A percentile compares a stretch with the other conserved stretches of the same genome.
Evolutionary conservation across 495 filamentous ascomycete species (phyloP).

Genomic region (Xylaria longipes): DNA sequence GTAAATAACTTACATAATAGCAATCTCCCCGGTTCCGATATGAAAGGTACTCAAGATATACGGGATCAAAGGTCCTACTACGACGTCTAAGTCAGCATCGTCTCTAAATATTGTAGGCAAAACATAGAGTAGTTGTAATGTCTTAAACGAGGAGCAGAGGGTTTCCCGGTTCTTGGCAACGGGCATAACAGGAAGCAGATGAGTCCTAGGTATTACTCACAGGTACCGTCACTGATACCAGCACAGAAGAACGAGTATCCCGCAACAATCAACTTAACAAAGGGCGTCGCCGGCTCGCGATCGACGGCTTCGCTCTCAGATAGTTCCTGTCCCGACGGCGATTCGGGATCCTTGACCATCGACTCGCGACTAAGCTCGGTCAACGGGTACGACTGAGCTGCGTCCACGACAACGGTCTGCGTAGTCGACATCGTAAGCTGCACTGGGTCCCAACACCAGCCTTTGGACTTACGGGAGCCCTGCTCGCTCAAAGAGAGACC

Average conservation of each 20-base stretch:
- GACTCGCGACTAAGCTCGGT: constrained; percentile 31
- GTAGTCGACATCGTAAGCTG: constrained; percentile 31
- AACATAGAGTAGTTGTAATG: not conserved
- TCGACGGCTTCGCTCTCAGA: constrained; percentile 23
- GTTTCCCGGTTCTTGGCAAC: not conserved
- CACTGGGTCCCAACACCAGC: not conserved
- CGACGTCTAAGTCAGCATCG: not conserved
- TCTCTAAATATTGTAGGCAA: not conserved
- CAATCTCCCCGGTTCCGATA: constrained; percentile 56
- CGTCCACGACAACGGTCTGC: constrained; percentile 28
- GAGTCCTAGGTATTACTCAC: constrained; percentile 12
- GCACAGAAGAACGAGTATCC: constrained; percentile 61
- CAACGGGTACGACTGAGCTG: constrained; percentile 30
- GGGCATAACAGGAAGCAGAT: not conserved
- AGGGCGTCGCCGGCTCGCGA: constrained; percentile 31
- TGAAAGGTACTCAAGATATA: constrained; percentile 58
- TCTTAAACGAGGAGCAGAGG: not conserved
- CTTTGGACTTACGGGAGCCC: not conserved
- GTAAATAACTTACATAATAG: constrained; percentile 47
- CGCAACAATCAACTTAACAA: constrained; percentile 54
- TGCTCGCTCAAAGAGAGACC: not conserved
- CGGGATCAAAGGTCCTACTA: constrained; percentile 59
- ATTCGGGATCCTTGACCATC: constrained; percentile 26
- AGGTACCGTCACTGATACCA: constrained; percentile 60
- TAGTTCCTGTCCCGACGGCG: constrained; percentile 18